Conservation (phyloP, 2,329 filamentous ascomycete genomes). For the Monosporascus sp. region DNA sequence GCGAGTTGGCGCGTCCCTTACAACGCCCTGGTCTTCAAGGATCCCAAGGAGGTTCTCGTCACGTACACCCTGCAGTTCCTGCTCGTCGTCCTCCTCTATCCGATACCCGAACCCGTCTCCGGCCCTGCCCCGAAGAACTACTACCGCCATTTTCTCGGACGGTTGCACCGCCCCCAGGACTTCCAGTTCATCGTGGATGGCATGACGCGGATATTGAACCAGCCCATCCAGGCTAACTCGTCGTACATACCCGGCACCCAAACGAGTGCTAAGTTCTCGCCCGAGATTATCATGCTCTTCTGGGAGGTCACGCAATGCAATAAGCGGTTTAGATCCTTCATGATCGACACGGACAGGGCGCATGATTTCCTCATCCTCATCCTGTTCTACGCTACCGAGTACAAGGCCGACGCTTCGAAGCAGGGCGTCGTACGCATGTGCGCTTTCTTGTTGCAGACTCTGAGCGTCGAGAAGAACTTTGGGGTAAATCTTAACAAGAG, state of each 20-base stretch:
- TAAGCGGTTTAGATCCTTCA: conserved; percentile 92
- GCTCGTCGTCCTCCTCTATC: conserved; percentile 79
- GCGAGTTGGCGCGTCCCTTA: conserved; percentile 92
- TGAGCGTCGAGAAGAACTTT: conserved; percentile 90
- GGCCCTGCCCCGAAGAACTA: conserved; percentile 74
- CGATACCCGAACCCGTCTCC: conserved; percentile 71
- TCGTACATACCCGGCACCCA: conserved; percentile 87
- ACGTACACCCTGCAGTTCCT: conserved; percentile 89
- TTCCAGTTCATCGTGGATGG: conserved; percentile 97
- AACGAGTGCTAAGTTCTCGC: conserved; percentile 76
- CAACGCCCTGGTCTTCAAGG: conserved; percentile 86
- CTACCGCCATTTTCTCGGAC: conserved; percentile 86
- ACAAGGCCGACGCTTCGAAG: conserved; percentile 78
- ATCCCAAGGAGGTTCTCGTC: conserved; percentile 83
- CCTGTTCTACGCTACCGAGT: conserved; percentile 88
- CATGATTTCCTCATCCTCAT: conserved; percentile 91
- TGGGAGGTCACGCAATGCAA: conserved; percentile 98
- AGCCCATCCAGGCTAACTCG: conserved; percentile 81
- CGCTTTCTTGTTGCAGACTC: conserved; percentile 89
- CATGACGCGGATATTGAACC: conserved; percentile 87
- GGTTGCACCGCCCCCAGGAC: conserved; percentile 87
- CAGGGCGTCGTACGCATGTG: conserved; percentile 95
- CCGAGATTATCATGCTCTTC: conserved; percentile 94
- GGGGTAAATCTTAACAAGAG: conserved; percentile 83
- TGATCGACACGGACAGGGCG: conserved; percentile 89